Conservation (phyloP, 2,329 filamentous ascomycete genomes). For the Scedosporium aurantiacum region DNA sequence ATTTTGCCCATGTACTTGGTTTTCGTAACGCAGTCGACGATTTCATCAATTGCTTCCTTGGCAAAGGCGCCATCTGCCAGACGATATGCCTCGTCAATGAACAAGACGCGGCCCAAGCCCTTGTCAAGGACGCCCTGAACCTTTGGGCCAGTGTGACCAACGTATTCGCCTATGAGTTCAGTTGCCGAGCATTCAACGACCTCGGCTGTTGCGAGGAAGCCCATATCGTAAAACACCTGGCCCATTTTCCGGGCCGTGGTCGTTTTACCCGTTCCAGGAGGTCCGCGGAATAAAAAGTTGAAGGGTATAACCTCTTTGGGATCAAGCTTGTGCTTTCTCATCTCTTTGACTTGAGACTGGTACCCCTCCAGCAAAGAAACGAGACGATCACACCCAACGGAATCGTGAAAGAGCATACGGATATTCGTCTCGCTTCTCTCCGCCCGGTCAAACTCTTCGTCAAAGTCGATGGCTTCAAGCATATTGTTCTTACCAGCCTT, state of each 20-base stretch:
- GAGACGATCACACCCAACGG: slow-evolving; percentile 46
- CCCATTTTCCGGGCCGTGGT: slow-evolving; percentile 62
- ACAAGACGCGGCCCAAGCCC: slow-evolving; percentile 54
- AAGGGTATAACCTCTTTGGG: slow-evolving; percentile 49
- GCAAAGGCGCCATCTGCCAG: slow-evolving; percentile 46
- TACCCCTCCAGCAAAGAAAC: slow-evolving; percentile 43
- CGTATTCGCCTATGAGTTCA: slow-evolving; percentile 56
- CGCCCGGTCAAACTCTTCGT: slow-evolving; percentile 50
- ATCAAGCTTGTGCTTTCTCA: slow-evolving; percentile 14
- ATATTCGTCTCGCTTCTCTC: slow-evolving; percentile 36
- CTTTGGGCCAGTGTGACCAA: slow-evolving; percentile 58
- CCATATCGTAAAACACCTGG: slow-evolving; percentile 64
- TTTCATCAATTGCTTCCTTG: slow-evolving; percentile 43
- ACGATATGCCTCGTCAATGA: slow-evolving; percentile 64
- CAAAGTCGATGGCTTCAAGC: slow-evolving; percentile 64
- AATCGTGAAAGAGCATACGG: slow-evolving; percentile 42
- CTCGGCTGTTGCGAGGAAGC: slow-evolving; percentile 47
- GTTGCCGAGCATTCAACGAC: slow-evolving; percentile 57
- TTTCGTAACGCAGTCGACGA: slow-evolving; percentile 43
- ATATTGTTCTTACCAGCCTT: slow-evolving; percentile 37
- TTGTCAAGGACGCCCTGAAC: slow-evolving; percentile 45
- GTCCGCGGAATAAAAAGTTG: slow-evolving; percentile 58
- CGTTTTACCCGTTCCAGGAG: slow-evolving; percentile 61
- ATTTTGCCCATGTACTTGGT: slow-evolving; percentile 47
- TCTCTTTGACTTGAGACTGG: slow-evolving; percentile 28